Base-by-base conservation (phyloP, 495 filamentous ascomycete species). In the Saxophila tyrrhenica region DNA sequence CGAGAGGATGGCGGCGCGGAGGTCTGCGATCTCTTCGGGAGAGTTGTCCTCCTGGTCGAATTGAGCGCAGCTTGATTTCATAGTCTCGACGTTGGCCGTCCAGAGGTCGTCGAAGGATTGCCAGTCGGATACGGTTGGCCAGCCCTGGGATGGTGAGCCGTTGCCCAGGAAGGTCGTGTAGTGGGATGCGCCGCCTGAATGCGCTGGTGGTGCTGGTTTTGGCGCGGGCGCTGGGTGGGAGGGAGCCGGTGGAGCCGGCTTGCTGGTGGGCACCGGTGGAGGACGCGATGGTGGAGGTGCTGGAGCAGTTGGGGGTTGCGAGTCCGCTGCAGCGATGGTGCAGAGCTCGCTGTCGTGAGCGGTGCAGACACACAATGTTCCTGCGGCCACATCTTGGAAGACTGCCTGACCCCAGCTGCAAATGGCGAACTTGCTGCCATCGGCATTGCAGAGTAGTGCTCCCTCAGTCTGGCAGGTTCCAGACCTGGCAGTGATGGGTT, bases 1-100 rank as follows among this genome's bases (percentile, higher is more conserved):
- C 32, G 17, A 15, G 16, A 54, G 29, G 39, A 64, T 52, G 16
- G 62, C 62, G 44, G 35, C 38, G 17, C 55, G 44, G 23, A 64
- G 15, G 22, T 56, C 84, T 58, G 90, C 86, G 25, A 90, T 86
- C 65, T 96, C 91, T 24, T 89, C 78, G 61, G 92, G 86, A 44
- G 68, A 66, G 62, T 74, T 72, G 62, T 77, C 62, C 15, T 62
- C 41, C 15, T 63, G 58, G 46, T 48, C 41, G 48, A 64, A 74
- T 54, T 75, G 66, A 13, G 60, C 46, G 60, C 76, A 80, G 16
- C 72, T 73, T 22, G 52, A 32, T 3, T 25, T 32, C 59, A 81
- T 70, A 47, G 66, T 60, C 1, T 51, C 62, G 48, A 67, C 56
- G 68, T 78, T 80, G 50, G 52, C 57, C 0, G 63, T 61, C 54